Evolutionary conservation across 1,139 yeast genomes (phyloP), one percentile per base, ranked within the genome.

Genomic region (Pichia sp.): DNA sequence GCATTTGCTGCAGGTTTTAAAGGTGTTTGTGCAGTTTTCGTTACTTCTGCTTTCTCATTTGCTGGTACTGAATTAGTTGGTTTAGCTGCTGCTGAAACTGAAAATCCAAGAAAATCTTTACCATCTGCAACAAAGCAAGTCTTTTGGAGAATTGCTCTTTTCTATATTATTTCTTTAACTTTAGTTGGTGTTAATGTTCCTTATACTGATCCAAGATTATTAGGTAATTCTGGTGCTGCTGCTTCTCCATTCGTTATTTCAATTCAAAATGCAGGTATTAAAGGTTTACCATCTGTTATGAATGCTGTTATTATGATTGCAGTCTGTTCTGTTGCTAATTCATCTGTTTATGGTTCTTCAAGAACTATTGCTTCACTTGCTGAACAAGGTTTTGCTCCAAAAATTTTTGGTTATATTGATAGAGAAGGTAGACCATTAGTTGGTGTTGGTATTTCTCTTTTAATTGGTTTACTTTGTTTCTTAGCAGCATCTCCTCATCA

Each of bases 41-140:
- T 89, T 42, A 77, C 82, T 30, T 94, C 95, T 27, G 94, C 96
- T 6, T 89, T 87, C 65, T 80, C 96, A 4, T 83, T 85, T 58
- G 89, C 90, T 44, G 94, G 94, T 56, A 78, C 84, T 43, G 95
- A 86, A 65, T 71, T 84, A 59, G 83, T 83, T 47, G 94, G 94
- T 45, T 69, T 87, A 52, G 89, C 95, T 22, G 89, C 95, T 32
- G 87, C 94, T 22, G 96, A 87, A 65, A 79, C 95, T 38, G 71
- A 71, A 38, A 80, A 84, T 62, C 95, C 95, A 44, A 71, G 83
- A 61, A 73, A 71, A 56, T 68, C 83, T 7, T 70, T 84, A 44
- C 87, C 90, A 46, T 67, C 70, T 48, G 87, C 89, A 32, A 76
- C 78, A 51, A 82, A 81, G 61, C 87, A 80, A 57, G 87, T 82